Evolutionary conservation across 495 filamentous ascomycete species (phyloP), one percentile per base, ranked within the genome.

Genomic region (Penicillium desertorum): DNA sequence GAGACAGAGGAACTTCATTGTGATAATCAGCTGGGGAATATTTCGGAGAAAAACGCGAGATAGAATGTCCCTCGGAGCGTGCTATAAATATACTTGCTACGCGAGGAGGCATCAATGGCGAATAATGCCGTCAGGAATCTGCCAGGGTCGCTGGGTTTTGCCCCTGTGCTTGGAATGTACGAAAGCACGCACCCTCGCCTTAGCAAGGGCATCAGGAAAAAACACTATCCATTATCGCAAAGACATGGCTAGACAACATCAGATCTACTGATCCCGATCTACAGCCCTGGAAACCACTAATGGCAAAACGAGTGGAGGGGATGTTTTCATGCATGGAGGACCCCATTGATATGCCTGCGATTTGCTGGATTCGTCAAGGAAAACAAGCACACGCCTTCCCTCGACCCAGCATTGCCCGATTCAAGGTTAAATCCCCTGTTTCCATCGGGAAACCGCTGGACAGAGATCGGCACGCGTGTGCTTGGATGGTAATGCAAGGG

Each of bases 1-100:
- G 12, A 72, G 56, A 17, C 69, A 72, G 1, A 72, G 54, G 47
- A 72, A 72, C 14, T 59, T 64, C 69, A 72, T 72, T 3, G 19
- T 41, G 47, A 27, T 10, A 27, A 52, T 20, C 12, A 17, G 9
- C 45, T n/a, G 17, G 11, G 49, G 23, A 39, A 27, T 52, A 37
- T 52, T 42, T 53, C 14, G 17, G 5, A 29, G 32, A 37, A 50
- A 37, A 37, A n/a, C 10, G 29, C 17, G 23, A 27, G 41, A 23
- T 20, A 30, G 3, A n/a, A 27, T 30, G 16, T 25, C 34, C 19
- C 45, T 43, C 32, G 17, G 36, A 30, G 54, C 22, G 12, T 37
- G 45, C 50, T 55, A 39, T 47, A 39, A 47, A 27, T 22, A 19
- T 4, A 42, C 9, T 29, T 17, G 2, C 19, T 17, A 29, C 20